Base-by-base conservation (phyloP, 73 alveolate genomes). In the Paraurostyla sp. region DNA sequence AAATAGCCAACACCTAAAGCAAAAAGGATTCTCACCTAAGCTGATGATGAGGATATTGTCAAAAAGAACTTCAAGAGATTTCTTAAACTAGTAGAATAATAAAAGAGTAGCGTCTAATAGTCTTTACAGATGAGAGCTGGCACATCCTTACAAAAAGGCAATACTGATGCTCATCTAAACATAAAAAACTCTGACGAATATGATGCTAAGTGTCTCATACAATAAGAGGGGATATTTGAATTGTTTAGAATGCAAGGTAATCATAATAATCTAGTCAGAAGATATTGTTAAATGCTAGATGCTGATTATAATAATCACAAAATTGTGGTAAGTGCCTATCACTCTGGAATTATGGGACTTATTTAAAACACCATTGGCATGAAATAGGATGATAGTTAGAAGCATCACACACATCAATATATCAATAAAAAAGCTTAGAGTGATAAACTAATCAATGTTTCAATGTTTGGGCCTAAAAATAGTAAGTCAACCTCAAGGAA, bases 61-160 rank as follows among this genome's bases (percentile, higher is more conserved):
- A 65, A 65, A 40, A 65, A 65, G 58, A 65, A 65, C 36, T 65
- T 65, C 58, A 65, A 65, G 58, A 65, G 82, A 65, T 65, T 65
- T 38, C 46, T 65, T 3, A 65, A 30, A 30, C 36, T 65, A 11
- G 82, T 65, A 1, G 82, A 65, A 65, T 13, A 33, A 1, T 36
- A 65, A 18, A 22, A 65, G 25, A 65, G 25, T 4, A 32, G 36
- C 13, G 82, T 65, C n/a, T n/a, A n/a, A n/a, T n/a, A n/a, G n/a
- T n/a, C n/a, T n/a, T n/a, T n/a, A n/a, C n/a, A n/a, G n/a, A n/a
- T n/a, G n/a, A n/a, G n/a, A n/a, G n/a, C n/a, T n/a, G n/a, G n/a
- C n/a, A n/a, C n/a, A 9, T 60, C 32, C 25, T 27, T 27, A 23
- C 48, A 22, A 27, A 60, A 27, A 60, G 7, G 3, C 13, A 32